Base-by-base conservation (phyloP, 495 filamentous ascomycete species). In the Neurospora discreta region DNA sequence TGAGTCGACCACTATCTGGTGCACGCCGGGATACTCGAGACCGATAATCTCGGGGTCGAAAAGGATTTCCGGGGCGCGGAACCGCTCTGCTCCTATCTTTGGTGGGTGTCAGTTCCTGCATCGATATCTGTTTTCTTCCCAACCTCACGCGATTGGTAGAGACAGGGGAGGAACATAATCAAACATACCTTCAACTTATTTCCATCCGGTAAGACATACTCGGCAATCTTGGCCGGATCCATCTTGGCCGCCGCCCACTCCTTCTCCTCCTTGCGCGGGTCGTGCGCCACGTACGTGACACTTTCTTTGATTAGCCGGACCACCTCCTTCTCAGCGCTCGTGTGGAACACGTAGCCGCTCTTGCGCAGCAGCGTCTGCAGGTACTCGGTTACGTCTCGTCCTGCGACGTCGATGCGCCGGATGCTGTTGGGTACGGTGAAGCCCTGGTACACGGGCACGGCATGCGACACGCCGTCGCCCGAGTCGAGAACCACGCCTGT, bases 41-140 rank as follows among this genome's bases (percentile, higher is more conserved):
- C 95, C 95, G 75, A 98, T 97, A 71, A 98, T 88, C 77, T 97
- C 96, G 13, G 95, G 95, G 77, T 98, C 93, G 84, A 99, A 99
- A 23, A 99, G 89, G 75, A 98, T 97, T 81, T 99, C 95, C 16
- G 95, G 94, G 18, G 95, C 95, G 72, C 94, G 89, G 87, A 97
- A 98, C 11, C 95, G 90, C 82, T 98, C 95, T 73, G 92, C 85
- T 71, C 94, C 94, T 78, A 95, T 87, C 91, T 36, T 36, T 36
- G 33, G 33, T 36, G 33, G 33, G 33, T 36, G 33, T 36, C 33
- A 36, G 33, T 36, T 36, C 6, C 33, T 36, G 33, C 33, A 36
- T 36, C 33, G 33, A 5, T 36, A 3, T 36, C 33, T 36, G 4
- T 36, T 36, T 36, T 36, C 33, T 36, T 36, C 33, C 33, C 33